Conservation (phyloP, 1,139 yeast species). For the Saccharomyces pastorianus region DNA sequence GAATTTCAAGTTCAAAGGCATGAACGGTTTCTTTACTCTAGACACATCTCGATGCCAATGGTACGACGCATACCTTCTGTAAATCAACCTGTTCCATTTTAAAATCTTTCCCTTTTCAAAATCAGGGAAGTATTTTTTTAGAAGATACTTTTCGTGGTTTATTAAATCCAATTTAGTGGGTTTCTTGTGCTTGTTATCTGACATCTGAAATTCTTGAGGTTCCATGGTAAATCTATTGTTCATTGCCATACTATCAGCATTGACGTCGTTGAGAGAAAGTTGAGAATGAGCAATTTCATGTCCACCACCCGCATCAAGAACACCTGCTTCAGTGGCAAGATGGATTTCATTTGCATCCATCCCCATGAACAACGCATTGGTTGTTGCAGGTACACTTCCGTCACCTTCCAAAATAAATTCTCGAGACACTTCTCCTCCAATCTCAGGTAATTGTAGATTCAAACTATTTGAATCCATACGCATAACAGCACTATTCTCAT, state of each 20-base stretch:
- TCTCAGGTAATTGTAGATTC: not conserved
- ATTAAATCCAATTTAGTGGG: constrained; percentile 20
- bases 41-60: constrained; percentile 25
- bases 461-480: not conserved
- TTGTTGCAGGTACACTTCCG: not conserved
- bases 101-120: constrained; percentile 27
- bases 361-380: constrained; percentile 26
- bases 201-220: constrained; percentile 2
- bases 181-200: constrained; percentile 13
- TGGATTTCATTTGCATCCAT: constrained; percentile 15
- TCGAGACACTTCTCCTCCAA: not conserved
- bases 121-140: constrained; percentile 29
- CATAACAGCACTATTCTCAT: not conserved
- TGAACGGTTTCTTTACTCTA: constrained; percentile 19
- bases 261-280: not conserved
- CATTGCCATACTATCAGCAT: not conserved
- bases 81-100: constrained; percentile 29
- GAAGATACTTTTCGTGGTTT: constrained; percentile 5
- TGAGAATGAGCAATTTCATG: not conserved
- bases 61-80: constrained; percentile 23
- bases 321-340: constrained; percentile 14
- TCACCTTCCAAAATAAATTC: not conserved
- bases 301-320: constrained; percentile 11
- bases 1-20: constrained; percentile 25
- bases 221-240: constrained; percentile 1